A percentile compares a stretch with the other conserved stretches of the same genome.
phyloP scores from a whole-genome alignment of 177 flowering plant genomes.

The Tripterygium wilfordii region DNA sequence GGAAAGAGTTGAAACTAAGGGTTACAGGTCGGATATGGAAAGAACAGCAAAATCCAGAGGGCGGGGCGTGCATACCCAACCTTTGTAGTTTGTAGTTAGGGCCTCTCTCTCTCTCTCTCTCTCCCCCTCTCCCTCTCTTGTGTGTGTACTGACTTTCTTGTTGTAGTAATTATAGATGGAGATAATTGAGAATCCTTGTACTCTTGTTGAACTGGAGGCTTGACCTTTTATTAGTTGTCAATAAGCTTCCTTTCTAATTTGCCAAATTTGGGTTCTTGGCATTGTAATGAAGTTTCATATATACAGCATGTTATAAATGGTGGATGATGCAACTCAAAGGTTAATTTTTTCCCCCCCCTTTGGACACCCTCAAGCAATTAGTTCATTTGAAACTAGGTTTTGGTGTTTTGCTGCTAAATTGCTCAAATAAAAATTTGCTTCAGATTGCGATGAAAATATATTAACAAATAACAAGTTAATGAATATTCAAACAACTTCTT shows the following conservation, averaged over 20 bases:
- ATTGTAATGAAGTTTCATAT: no score
- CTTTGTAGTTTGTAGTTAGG: constrained; percentile 28
- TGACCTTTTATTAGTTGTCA: constrained; percentile 1
- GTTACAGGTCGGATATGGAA: constrained; percentile 51
- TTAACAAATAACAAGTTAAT: no score
- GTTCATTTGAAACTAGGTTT: no score
- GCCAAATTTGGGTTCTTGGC: no score
- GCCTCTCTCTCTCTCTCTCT: background rate
- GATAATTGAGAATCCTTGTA: constrained; percentile 2
- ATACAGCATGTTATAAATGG: no score
- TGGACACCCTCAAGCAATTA: no score
- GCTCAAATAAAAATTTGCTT: no score
- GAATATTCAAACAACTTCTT: no score
- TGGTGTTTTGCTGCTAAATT: no score
- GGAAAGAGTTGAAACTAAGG: constrained; percentile 42
- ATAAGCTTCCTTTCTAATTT: constrained; percentile 8
- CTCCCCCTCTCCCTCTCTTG: background rate
- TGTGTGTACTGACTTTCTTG: background rate
- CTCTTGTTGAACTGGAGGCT: constrained; percentile 4
- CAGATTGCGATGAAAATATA: no score
- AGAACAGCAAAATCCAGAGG: constrained; percentile 42
- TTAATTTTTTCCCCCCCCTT: no score
- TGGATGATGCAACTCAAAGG: no score
- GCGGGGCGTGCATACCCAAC: constrained; percentile 34
- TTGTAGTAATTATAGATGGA: constrained; percentile 2